phyloP scores from a whole-genome alignment of 768 basidiomycete species.

The Coprinopsis strossmayeri region DNA sequence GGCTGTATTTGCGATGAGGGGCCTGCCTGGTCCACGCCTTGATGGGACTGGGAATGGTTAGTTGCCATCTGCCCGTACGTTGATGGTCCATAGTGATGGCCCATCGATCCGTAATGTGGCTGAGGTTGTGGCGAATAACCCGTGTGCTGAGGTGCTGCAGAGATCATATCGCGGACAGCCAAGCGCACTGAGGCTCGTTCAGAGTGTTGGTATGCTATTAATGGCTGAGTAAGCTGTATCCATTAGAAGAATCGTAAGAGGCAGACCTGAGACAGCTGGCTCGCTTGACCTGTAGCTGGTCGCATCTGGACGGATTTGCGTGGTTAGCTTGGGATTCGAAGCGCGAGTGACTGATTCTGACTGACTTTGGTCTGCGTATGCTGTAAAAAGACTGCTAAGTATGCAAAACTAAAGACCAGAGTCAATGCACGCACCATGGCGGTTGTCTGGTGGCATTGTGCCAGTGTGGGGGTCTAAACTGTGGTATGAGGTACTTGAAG shows the following conservation, averaged over 20 bases:
- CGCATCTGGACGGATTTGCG: neutral
- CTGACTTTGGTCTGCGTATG: constrained; percentile 3
- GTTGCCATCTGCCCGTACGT: neutral
- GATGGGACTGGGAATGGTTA: neutral
- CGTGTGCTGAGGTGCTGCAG: constrained; percentile 3
- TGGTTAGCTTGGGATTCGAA: constrained; percentile 1
- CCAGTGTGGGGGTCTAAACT: no score
- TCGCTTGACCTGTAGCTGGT: neutral
- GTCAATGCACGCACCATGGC: no score
- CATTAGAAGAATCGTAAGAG: neutral
- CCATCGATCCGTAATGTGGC: neutral
- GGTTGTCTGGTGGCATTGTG: no score
- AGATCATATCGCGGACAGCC: constrained; percentile 41
- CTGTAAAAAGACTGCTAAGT: neutral
- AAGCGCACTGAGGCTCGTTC: constrained; percentile 56
- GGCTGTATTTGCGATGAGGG: neutral
- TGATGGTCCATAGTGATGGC: neutral
- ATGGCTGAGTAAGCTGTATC: neutral
- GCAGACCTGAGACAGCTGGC: neutral
- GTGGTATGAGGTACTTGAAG: neutral
- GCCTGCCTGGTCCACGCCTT: neutral
- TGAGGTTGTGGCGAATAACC: neutral
- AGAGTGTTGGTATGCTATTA: constrained; percentile 42
- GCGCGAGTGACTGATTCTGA: neutral
- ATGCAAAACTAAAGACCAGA: no score